Evolutionary conservation across 148 eudicot species (phyloP).

Genomic region (Simmondsia chinensis): DNA sequence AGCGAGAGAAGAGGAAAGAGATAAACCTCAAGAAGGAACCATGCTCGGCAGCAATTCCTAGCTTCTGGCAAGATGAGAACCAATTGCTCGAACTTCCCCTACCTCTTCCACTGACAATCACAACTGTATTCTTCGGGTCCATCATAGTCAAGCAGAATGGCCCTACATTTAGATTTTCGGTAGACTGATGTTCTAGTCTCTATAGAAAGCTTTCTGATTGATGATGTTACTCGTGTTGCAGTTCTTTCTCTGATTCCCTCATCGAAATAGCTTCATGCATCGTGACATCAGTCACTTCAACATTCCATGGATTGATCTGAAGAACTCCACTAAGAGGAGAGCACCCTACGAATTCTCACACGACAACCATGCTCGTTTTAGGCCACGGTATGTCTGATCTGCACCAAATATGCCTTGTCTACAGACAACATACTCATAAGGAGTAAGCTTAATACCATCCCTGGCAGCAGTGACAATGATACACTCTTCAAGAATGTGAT

Average conservation of each 20-base stretch:
- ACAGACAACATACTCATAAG: slow-evolving; percentile 30
- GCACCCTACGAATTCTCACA: slow-evolving; percentile 32
- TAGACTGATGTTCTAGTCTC: slow-evolving; percentile 24
- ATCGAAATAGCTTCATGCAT: slow-evolving; percentile 23
- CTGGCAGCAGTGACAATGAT: slow-evolving; percentile 35
- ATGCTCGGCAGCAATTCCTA: slow-evolving; percentile 40
- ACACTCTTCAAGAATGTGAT: slow-evolving; percentile 23
- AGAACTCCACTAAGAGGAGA: slow-evolving; percentile 39
- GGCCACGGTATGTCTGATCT: slow-evolving; percentile 8
- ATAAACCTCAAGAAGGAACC: slow-evolving; percentile 31
- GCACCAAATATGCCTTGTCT: slow-evolving; percentile 19
- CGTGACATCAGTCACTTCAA: slow-evolving; percentile 26
- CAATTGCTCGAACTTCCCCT: slow-evolving; percentile 28
- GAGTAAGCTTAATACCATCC: slow-evolving; percentile 34
- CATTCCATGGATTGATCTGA: slow-evolving; percentile 33
- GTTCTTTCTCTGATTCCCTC: slow-evolving; percentile 20
- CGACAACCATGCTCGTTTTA: slow-evolving; percentile 27
- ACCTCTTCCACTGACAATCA: slow-evolving; percentile 37
- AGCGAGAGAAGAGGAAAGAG: neutral
- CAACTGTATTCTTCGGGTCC: slow-evolving; percentile 27
- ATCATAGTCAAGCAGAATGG: slow-evolving; percentile 33
- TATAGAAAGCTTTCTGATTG: slow-evolving; percentile 25
- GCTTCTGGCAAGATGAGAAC: slow-evolving; percentile 33
- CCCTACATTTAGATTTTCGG: slow-evolving; percentile 20
- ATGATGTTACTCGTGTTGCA: slow-evolving; percentile 31